Base-by-base conservation (phyloP, 192 early-diverging fungal genomes). In the Coemansia sp. region DNA sequence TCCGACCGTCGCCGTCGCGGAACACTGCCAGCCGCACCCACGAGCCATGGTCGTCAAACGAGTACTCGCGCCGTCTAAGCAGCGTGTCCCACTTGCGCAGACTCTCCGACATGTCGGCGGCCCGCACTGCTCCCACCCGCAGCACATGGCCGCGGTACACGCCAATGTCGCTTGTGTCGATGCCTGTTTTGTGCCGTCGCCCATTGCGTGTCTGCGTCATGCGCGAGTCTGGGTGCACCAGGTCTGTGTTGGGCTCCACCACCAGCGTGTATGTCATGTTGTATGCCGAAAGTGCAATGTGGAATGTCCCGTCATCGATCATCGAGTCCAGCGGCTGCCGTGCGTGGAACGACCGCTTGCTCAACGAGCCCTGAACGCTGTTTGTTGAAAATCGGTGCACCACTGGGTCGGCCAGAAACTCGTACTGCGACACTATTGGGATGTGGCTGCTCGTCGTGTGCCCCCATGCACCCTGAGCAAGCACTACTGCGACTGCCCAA, bases 191-290 rank as follows among this genome's bases (percentile, higher is more conserved):
- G 32, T 52, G 65, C 19, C 27, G 48, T 38, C 47, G n/a, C 35
- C 27, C 65, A 10, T 21, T 21, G 27, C 64, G 56, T 19, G 57
- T 58, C 9, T 49, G 64, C 22, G 65, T 70, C 54, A 76, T 62
- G 14, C 63, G 80, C 2, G 86, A 87, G 3, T 87, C 66, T 1
- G 88, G 85, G 66, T 92, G 88, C 50, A 92, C 66, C 39, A 92
- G 61, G 64, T 90, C 88, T 14, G 72, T 55, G 70, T 92, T 92
- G 24, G 88, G 88, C 63, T 86, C 83, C 22, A 92, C 72, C 43
- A 90, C 63, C 43, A 92, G 69, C 50, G 69, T 63, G 56, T 89
- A 89, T 1, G 89, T 88, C 22, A 78, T 80, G 67, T 89, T 88
- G 79, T 76, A 89, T 22, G 86, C 86, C 7, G 57, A 69, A 39